These are phyloP conservation scores for Aspergillus phoenicis DNA, from an alignment of 2,329 filamentous ascomycete species.

Conservation along the genomic window DNA sequence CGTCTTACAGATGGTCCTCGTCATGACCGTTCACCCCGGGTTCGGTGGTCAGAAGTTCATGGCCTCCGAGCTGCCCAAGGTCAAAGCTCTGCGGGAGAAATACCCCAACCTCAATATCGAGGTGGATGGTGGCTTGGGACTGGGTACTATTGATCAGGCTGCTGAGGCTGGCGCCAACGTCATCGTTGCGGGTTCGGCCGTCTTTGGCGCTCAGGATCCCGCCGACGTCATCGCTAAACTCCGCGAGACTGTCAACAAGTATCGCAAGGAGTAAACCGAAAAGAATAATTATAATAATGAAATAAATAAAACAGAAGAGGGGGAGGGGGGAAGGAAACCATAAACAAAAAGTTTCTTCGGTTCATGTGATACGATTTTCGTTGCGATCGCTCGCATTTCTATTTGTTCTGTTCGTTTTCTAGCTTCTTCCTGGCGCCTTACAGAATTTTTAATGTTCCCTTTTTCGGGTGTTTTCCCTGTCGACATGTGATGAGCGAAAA, in stretches of 20 bases:
- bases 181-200: slow-evolving; percentile 93
- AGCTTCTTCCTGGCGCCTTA: neutral
- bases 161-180: slow-evolving; percentile 96
- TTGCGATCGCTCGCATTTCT: neutral
- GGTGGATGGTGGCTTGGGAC: slow-evolving; percentile 88
- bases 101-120: slow-evolving; percentile 97
- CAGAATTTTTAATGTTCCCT: neutral
- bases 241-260: slow-evolving; percentile 74
- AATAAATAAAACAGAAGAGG: neutral
- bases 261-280: slow-evolving; percentile 32
- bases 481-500: neutral
- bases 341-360: neutral
- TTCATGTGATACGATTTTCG: slow-evolving; percentile 11
- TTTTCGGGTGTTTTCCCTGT: neutral
- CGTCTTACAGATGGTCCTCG: slow-evolving; percentile 78
- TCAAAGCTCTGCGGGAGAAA: slow-evolving; percentile 74
- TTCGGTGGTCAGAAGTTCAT: slow-evolving; percentile 99
- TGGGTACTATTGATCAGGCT: slow-evolving; percentile 87
- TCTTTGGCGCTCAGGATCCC: slow-evolving; percentile 90
- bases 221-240: slow-evolving; percentile 82
- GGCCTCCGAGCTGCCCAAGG: slow-evolving; percentile 92
- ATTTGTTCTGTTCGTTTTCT: neutral
- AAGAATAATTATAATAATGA: neutral
- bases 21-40: slow-evolving; percentile 97
- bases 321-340: neutral